A percentile compares a stretch with the other conserved stretches of the same genome.
Evolutionary conservation across 2,329 filamentous ascomycete genomes (phyloP).

Genomic region (Stachybotrys elegans): DNA sequence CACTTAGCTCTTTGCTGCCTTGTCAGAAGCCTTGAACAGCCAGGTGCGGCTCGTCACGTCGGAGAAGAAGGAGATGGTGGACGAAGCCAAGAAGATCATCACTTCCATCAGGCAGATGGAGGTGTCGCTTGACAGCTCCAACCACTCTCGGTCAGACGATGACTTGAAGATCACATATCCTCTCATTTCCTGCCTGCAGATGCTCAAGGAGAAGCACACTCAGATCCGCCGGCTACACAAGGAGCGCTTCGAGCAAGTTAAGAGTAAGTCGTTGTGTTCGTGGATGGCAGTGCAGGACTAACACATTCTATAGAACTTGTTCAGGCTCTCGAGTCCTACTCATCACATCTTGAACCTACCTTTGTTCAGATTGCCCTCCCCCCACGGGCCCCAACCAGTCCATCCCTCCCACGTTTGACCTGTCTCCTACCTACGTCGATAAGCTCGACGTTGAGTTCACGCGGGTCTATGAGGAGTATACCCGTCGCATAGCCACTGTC

Average conservation of each 20-base stretch:
- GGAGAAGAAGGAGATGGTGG: slow-evolving; percentile 87
- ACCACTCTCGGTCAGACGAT: slow-evolving; percentile 58
- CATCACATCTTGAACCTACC: slow-evolving; percentile 84
- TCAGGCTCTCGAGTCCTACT: slow-evolving; percentile 90
- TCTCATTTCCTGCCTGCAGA: slow-evolving; percentile 71
- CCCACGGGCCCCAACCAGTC: slow-evolving; percentile 73
- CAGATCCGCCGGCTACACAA: slow-evolving; percentile 77
- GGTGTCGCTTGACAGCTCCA: slow-evolving; percentile 74
- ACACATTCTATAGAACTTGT: slow-evolving; percentile 94
- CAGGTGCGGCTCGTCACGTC: slow-evolving; percentile 79
- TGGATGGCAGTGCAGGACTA: no score
- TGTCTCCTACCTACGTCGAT: slow-evolving; percentile 85
- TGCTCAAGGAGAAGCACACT: slow-evolving; percentile 79
- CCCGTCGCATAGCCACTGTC: slow-evolving; percentile 71
- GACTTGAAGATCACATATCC: slow-evolving; percentile 78
- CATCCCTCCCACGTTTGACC: slow-evolving; percentile 78
- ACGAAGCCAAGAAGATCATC: slow-evolving; percentile 82
- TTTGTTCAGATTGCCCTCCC: slow-evolving; percentile 85
- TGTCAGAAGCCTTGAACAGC: slow-evolving; percentile 87
- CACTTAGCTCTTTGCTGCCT: slow-evolving; percentile 86
- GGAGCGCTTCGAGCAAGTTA: slow-evolving; percentile 92
- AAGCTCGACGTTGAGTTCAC: slow-evolving; percentile 88
- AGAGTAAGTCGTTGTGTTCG: no score
- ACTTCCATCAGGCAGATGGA: slow-evolving; percentile 92
- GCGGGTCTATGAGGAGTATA: slow-evolving; percentile 94